Conservation (phyloP, 306 rosid genomes). For the Glycyrrhiza uralensis region DNA sequence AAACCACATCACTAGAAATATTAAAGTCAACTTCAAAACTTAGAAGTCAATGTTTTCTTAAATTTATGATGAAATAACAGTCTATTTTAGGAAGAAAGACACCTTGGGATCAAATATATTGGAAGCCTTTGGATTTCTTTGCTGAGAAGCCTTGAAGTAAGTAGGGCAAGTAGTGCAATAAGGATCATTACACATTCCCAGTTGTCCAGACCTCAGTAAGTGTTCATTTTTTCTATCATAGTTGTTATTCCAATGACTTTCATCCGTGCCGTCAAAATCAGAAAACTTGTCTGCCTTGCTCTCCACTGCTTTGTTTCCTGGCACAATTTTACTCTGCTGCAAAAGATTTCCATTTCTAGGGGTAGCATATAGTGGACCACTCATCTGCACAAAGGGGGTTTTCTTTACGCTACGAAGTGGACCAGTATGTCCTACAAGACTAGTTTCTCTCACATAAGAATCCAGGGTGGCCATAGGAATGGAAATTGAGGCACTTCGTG, state of each 20-base stretch:
- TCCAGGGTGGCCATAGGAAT: conserved; percentile 51
- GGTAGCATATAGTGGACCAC: conserved; percentile 53
- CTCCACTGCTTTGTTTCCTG: conserved; percentile 36
- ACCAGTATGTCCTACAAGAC: conserved; percentile 71
- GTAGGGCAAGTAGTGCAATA: conserved; percentile 90
- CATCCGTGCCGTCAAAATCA: conserved; percentile 18
- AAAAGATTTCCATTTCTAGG: conserved; percentile 35
- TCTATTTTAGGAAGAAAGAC: conserved; percentile 26
- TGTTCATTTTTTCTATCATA: conserved; percentile 54
- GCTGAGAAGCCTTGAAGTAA: conserved; percentile 46
- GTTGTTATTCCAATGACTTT: conserved; percentile 41
- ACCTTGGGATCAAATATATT: conserved; percentile 60
- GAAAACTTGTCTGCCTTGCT: conserved; percentile 32
- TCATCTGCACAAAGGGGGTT: conserved; percentile 57
- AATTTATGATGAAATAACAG: not conserved
- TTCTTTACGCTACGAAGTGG: conserved; percentile 54
- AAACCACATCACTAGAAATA: too few species aligned
- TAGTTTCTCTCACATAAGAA: conserved; percentile 41
- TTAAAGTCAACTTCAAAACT: conserved; percentile 14
- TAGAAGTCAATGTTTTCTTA: not conserved
- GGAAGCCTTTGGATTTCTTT: conserved; percentile 36
- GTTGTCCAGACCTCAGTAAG: conserved; percentile 77
- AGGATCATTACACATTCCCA: conserved; percentile 92
- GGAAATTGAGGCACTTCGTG: conserved; percentile 64
- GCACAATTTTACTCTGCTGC: conserved; percentile 13